Evolutionary conservation across 2,329 filamentous ascomycete genomes (phyloP), one percentile per base, ranked within the genome.

Genomic region (Sarocladium oryzae): DNA sequence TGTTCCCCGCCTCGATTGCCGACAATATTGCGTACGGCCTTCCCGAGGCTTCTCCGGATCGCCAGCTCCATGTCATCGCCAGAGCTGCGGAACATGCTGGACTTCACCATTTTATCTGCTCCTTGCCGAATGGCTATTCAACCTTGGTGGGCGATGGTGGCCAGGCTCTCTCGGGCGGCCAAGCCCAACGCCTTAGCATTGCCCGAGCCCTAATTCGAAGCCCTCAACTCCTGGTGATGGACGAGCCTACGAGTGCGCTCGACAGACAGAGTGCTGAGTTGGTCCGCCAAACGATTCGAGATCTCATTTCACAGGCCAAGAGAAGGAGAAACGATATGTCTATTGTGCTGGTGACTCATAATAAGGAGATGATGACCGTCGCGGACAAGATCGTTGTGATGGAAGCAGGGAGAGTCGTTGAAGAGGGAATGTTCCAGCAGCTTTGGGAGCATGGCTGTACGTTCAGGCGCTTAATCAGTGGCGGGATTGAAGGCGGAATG

Each of bases 1-100:
- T 96, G 2, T 96, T 97, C 64, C 88, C 90, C 0, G 77, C 78
- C 18, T 84, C 84, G 0, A 81, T 96, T 33, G 78, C 80, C 0
- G 83, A 85, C 7, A 97, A 97, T 61, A 95, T 97, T 52, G 71
- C 74, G 2, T 96, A 96, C 62, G 90, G 89, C 0, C 70, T 95
- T 0, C 70, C 76, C 0, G 69, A 75, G 2, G 63, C 68, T 3
- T 84, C 80, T 0, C 70, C 76, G 0, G 68, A 80, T 16, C 73
- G 74, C n/a, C 69, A 66, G 0, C 55, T 61, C 0, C 51, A 62
- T 1, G 73, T 74, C 56, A 66, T 86, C 15, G 66, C 71, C 20
- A 60, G 60, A 1, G 81, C 80, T 0, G 82, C 84, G 0, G 70
- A 70, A 2, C 70, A 76, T 33, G 81, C 82, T 0, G 83, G 85